Evolutionary conservation across 2,329 filamentous ascomycete genomes (phyloP), one percentile per base, ranked within the genome.

Genomic region (Setomelanomma holmii): DNA sequence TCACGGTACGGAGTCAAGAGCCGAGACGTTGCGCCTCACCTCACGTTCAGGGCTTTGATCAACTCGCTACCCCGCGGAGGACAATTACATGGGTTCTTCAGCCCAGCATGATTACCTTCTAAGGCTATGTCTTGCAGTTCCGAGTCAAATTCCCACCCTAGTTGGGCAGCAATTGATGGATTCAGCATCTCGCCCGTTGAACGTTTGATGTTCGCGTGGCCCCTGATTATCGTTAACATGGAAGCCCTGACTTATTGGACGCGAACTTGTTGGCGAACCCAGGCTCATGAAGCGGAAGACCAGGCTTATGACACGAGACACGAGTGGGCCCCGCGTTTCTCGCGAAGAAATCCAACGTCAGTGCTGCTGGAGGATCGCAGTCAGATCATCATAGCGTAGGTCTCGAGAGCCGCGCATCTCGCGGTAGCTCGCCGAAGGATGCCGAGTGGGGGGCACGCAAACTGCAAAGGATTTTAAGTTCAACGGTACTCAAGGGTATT

Each of bases 401-500:
- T 43, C 34, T 41, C 47, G 43, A 34, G 23, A 12, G 27, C 40
- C 52, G 53, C 53, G 48, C 49, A 40, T 53, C n/a, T 23, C 21
- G 49, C 42, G 47, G 51, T 39, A 36, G 11, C 40, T 52, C 48
- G 43, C 30, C 44, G 33, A 44, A 16, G 12, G 17, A 17, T 24
- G n/a, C 24, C 21, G 34, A 24, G 51, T 52, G 44, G 47, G 58
- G 53, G 30, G 44, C 23, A 44, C 47, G 36, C 20, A 49, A 41
- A 30, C 10, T 14, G 53, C 51, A 41, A 47, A 55, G 54, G 45
- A 63, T 61, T 56, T 56, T 43, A 49, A 52, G 45, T 57, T 54
- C 59, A 66, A 66, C 61, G 59, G 51, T 47, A 38, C 50, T 61
- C 44, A 35, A 50, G 54, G 53, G 52, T 50, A 24, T 47, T 52